Evolutionary conservation across 179 eudicot genomes (phyloP), one percentile per base, ranked within the genome.

Genomic region (Pouteria campechiana): DNA sequence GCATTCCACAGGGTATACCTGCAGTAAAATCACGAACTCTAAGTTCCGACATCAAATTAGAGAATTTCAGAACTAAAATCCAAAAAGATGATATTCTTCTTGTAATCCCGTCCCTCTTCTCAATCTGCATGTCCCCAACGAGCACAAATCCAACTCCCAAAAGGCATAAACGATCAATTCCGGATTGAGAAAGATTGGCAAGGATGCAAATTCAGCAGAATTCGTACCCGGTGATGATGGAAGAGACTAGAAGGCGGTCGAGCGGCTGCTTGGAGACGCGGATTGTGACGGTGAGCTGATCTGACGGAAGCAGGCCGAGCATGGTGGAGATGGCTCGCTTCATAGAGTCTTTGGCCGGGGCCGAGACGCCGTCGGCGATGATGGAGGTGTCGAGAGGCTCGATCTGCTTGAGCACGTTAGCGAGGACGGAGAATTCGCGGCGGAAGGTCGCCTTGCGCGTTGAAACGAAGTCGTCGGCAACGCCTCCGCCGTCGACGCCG

Each of bases 1-100:
- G 94, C 94, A 47, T 88, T 88, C 96, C 96, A 88, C 41, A 84
- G 40, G 2, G 97, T 84, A 52, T 88, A 88, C 69, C 95, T 88
- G 11, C 25, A 46, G 43, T 28, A 19, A 41, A 37, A 25, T 55
- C 32, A 32, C 6, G 23, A 40, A 2, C 6, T 37, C 10, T 10
- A 43, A 15, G 32, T 11, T 48, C 9, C 28, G 18, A 16, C 11
- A 2, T 16, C 6, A 22, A 1, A 37, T 1, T 20, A 37, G 17
- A 27, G 21, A 13, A 16, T 5, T n/a, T n/a, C n/a, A n/a, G n/a
- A n/a, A n/a, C n/a, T n/a, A n/a, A n/a, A n/a, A n/a, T n/a, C n/a
- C n/a, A n/a, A n/a, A n/a, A n/a, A n/a, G n/a, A n/a, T n/a, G n/a
- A n/a, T n/a, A n/a, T n/a, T n/a, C n/a, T n/a, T n/a, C n/a, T n/a